Conservation (phyloP, 352 stramenopile species). For the Phytophthora pini region DNA sequence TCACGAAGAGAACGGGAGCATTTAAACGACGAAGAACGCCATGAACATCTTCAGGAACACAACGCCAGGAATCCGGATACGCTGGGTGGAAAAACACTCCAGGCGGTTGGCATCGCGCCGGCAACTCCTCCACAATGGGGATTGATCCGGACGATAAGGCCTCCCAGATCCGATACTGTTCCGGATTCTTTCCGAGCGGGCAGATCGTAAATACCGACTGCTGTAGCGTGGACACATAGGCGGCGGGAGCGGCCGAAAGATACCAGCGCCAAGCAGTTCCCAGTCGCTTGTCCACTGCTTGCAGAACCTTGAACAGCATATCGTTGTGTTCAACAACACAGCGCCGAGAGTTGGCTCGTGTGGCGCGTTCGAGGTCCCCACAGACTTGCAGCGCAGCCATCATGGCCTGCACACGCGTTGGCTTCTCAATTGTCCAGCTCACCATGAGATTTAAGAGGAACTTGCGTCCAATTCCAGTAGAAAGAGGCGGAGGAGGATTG, state of each 20-base stretch:
- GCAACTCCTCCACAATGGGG: conserved; percentile 68
- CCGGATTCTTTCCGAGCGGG: conserved; percentile 67
- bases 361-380: conserved; percentile 18
- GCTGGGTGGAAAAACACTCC: conserved; percentile 66
- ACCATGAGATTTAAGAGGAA: conserved; percentile 71
- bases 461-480: conserved; percentile 31
- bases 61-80: conserved; percentile 66
- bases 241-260: conserved; percentile 51
- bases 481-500: conserved; percentile 20
- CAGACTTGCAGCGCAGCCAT: conserved; percentile 58
- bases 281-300: conserved; percentile 52
- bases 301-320: conserved; percentile 62
- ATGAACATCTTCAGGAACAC: conserved; percentile 60
- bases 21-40: conserved; percentile 52
- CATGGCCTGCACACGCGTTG: conserved; percentile 64
- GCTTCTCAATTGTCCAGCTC: conserved; percentile 72
- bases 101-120: conserved; percentile 36
- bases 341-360: conserved; percentile 28
- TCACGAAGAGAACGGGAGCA: conserved; percentile 66
- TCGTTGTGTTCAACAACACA: conserved; percentile 72
- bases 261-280: conserved; percentile 57
- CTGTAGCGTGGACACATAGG: conserved; percentile 63
- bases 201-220: conserved; percentile 70
- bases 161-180: conserved; percentile 78
- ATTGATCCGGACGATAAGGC: conserved; percentile 68